phyloP scores from a whole-genome alignment of 192 early-diverging fungal species.

The Physocladia obscura region DNA sequence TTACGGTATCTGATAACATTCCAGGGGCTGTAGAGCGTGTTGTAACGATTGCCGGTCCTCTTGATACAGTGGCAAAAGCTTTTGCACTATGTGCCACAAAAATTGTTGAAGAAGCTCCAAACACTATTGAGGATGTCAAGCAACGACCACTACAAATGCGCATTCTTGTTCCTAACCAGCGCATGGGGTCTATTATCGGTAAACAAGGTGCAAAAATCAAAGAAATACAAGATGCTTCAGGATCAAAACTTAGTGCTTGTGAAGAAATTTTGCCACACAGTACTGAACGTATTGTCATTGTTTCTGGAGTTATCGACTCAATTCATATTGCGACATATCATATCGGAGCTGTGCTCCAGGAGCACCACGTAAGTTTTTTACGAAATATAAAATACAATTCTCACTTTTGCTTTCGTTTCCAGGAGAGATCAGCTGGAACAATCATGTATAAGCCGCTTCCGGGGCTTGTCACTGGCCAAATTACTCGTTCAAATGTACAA shows the following conservation, averaged over 20 bases:
- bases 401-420: neutral
- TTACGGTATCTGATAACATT: constrained; percentile 89
- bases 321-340: constrained; percentile 76
- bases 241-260: constrained; percentile 79
- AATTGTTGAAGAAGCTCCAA: constrained; percentile 34
- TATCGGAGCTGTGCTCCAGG: constrained; percentile 35
- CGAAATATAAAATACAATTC: no score
- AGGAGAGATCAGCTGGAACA: constrained; percentile 23
- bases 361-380: constrained; percentile 25
- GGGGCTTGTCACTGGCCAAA: constrained; percentile 24
- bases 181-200: constrained; percentile 87
- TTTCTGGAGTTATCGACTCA: constrained; percentile 80
- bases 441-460: constrained; percentile 38
- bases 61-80: constrained; percentile 55
- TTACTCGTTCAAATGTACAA: constrained; percentile 1
- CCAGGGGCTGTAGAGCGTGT: constrained; percentile 82
- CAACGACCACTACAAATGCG: constrained; percentile 66
- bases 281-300: constrained; percentile 88
- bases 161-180: constrained; percentile 84
- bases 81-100: constrained; percentile 72
- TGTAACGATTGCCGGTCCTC: constrained; percentile 46
- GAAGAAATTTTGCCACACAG: constrained; percentile 91
- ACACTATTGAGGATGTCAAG: constrained; percentile 41
- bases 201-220: constrained; percentile 92
- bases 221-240: constrained; percentile 90